Base-by-base conservation (phyloP, 805 yeast species). In the Kodamaea nitidulidarum region DNA sequence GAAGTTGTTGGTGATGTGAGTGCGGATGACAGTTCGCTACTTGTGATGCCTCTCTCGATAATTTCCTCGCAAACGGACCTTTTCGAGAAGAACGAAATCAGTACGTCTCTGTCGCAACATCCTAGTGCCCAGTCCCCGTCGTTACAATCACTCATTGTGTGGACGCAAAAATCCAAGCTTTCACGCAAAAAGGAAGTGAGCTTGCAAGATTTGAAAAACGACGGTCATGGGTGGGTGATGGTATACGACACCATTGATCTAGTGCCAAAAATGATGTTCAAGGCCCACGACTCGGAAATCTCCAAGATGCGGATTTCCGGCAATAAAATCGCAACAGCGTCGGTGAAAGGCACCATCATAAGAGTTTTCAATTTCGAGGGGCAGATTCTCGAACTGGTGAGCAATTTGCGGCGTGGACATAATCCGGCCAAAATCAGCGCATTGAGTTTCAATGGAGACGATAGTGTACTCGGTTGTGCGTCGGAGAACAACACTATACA, bases 401-500 rank as follows among this genome's bases (percentile, higher is more conserved):
- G 52, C 14, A 64, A 59, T 39, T 56, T 69, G 22, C 52, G 74
- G 27, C 48, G 74, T 11, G 74, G 74, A 3, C 71, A 66, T 39
- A 63, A 67, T 39, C 48, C 55, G 6, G 63, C 68, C 5, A 51
- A 43, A 9, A 57, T 68, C 35, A 62, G 60, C 33, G 50, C 64
- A 2, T 54, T 69, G 38, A 55, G 52, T 20, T 67, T 69, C 51
- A 64, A 59, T 41, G 41, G 43, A 30, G 70, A 63, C 37, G 55
- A 54, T 41, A 44, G 55, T 6, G 44, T 67, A 1, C 43, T 69
- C 21, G 73, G 67, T 4, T 65, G 71, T 42, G 70, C 65, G 6
- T 62, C 70, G 3, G 70, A 65, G 17, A 58, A 56, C 40, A 61
- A 61, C 33, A 68, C 74, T 2, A 56, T 69, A n/a, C 74, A 69